phyloP scores from a whole-genome alignment of 495 filamentous ascomycete genomes.

The Podospora conica region DNA sequence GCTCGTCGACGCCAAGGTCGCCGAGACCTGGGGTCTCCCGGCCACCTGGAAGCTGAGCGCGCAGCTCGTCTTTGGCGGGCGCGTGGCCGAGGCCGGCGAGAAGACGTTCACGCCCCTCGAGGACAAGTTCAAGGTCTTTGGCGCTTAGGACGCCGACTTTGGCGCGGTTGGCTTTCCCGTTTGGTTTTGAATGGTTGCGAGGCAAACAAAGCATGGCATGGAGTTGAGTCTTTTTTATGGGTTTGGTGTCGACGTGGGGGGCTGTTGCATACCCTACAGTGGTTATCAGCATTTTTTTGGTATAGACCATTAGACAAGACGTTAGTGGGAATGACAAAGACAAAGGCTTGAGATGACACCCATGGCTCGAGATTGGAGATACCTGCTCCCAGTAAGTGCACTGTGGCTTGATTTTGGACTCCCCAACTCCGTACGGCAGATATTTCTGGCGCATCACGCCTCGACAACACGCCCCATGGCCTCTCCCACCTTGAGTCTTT shows the following conservation, averaged over 20 bases:
- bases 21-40: conserved; percentile 52
- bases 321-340: background rate
- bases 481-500: conserved; percentile 82
- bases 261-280: background rate
- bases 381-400: background rate
- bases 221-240: background rate
- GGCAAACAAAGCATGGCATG: background rate
- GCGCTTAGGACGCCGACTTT: conserved; percentile 26
- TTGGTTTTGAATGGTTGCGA: background rate
- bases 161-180: background rate
- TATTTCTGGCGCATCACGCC: background rate
- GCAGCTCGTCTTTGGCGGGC: conserved; percentile 59
- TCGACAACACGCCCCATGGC: conserved; percentile 58
- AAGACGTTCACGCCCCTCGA: conserved; percentile 53
- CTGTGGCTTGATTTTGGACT: background rate
- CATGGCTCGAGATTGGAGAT: background rate
- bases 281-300: background rate
- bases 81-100: conserved; percentile 40
- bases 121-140: conserved; percentile 47
- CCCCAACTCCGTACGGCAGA: background rate
- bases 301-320: background rate
- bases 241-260: background rate
- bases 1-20: conserved; percentile 53
- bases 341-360: background rate
- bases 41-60: conserved; percentile 54